Evolutionary conservation across 768 basidiomycete genomes (phyloP), one percentile per base, ranked within the genome.

Genomic region (Leccinellum rugosiceps): DNA sequence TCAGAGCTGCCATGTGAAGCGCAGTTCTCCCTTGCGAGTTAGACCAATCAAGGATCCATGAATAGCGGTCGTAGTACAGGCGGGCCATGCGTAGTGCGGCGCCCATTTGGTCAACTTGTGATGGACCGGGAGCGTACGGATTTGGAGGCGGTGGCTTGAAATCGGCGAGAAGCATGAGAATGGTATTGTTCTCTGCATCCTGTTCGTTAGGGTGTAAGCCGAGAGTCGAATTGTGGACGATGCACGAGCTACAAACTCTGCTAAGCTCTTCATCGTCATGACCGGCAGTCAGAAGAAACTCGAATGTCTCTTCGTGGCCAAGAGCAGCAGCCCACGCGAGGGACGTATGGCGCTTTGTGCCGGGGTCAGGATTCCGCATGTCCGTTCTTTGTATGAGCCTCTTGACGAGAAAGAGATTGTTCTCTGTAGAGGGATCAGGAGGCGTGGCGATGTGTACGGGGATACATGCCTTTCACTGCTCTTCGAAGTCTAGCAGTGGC

Each of bases 191-290:
- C 68, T 96, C 94, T 6, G 83, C 83, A 70, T 98, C 95, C 95
- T 97, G 52, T 28, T 55, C 32, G 50, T 41, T 53, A 46, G 48
- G 45, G 56, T 55, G 52, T 68, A 58, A 68, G 65, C 60, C 62
- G 43, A 56, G 50, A 52, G 49, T 9, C 25, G 50, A 55, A 52
- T 52, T 34, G 57, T 47, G 46, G 53, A 52, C 21, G 32, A 50
- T 38, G 57, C 11, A 32, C 55, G 38, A 47, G 35, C 58, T 46
- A 77, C 87, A 65, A 68, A 94, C 95, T 80, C 84, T 85, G 74
- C 89, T 94, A 58, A 94, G 77, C 72, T 98, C 95, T 56, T 90
- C 87, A 68, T 98, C 94, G 70, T 98, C 95, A 70, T 97, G 95
- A 31, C 93, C 93, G 21, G 82, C 84, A 60, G 79, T 83, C 52